Evolutionary conservation across 352 stramenopile species (phyloP), one percentile per base, ranked within the genome.

Genomic region (Blastocystis hominis): DNA sequence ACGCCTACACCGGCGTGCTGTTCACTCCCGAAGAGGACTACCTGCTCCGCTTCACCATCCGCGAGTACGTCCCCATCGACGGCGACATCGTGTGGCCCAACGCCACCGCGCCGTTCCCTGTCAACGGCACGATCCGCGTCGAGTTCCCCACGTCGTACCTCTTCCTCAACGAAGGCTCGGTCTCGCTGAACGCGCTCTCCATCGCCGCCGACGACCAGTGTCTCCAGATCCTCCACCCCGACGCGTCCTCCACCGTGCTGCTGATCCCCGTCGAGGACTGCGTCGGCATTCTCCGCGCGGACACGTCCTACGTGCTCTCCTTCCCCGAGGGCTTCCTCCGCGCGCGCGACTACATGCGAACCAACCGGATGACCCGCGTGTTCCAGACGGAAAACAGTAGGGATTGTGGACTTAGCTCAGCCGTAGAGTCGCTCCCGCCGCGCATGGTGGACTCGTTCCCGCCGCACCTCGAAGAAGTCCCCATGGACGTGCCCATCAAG

Each of bases 181-280:
- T 80, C 30, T 17, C 70, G 46, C 50, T 80, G 10, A 80, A 80
- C 30, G 36, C 70, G 15, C 70, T 80, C 70, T 64, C 70, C 9
- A 46, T 80, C 20, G 44, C 17, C 20, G 70, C 70, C 17, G 34
- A 38, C 20, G 63, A 80, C 55, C 62, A 24, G 20, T 80, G 70
- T 64, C 70, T 80, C 17, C 70, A 80, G 70, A 62, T 80, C 10
- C 34, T 24, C 6, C 70, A 63, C 55, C 46, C 46, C 36, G 38
- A 40, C 20, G 46, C 15, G 44, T 17, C 4, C 36, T 15, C 7
- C 3, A 80, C 70, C 30, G 13, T 15, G 30, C 55, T 80, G 70
- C 44, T 61, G 30, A 80, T 80, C 55, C 70, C 44, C 42, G 30
- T 80, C 9, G 13, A 6, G 13, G 70, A 80, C 30, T 80, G 70